These are phyloP conservation scores for Phycomyces blakesleeanus DNA, from an alignment of 192 early-diverging fungal genomes.

Conservation along the genomic window DNA sequence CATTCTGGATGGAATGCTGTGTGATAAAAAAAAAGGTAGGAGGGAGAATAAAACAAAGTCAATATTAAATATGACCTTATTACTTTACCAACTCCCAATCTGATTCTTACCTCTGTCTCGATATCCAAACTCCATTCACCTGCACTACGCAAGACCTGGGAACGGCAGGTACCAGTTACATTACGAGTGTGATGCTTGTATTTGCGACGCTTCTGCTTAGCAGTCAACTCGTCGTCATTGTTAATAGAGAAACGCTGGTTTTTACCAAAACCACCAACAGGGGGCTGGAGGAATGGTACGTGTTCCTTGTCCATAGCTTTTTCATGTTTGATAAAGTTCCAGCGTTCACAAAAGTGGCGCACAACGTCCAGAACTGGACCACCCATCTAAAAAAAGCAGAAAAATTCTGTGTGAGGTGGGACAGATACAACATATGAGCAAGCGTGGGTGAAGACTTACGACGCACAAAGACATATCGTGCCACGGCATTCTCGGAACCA, in stretches of 20 bases:
- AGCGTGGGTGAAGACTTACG: constrained; percentile 26
- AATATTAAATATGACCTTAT: too few species aligned
- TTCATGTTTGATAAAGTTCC: constrained; percentile 83
- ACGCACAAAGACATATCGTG: constrained; percentile 81
- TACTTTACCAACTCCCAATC: too few species aligned
- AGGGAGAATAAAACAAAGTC: too few species aligned
- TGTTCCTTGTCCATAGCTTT: constrained; percentile 54
- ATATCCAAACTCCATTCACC: constrained; percentile 65
- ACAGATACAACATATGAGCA: constrained; percentile 1
- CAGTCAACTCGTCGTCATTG: constrained; percentile 52
- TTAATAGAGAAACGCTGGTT: constrained; percentile 19
- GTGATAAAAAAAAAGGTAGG: not conserved
- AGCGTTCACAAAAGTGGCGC: constrained; percentile 80
- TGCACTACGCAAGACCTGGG: constrained; percentile 65
- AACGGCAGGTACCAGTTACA: constrained; percentile 57
- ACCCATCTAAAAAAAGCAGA: constrained; percentile 49
- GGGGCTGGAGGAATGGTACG: constrained; percentile 63
- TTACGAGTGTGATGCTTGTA: constrained; percentile 45
- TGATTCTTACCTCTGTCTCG: constrained; percentile 44
- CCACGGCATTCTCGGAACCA: constrained; percentile 78
- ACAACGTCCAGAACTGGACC: constrained; percentile 76
- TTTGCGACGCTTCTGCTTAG: constrained; percentile 39
- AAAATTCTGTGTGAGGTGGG: not conserved
- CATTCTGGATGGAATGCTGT: constrained; percentile 72
- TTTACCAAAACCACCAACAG: constrained; percentile 27